Evolutionary conservation across 139 green algal genomes (phyloP).

Genomic region (Asterochloris sp.): DNA sequence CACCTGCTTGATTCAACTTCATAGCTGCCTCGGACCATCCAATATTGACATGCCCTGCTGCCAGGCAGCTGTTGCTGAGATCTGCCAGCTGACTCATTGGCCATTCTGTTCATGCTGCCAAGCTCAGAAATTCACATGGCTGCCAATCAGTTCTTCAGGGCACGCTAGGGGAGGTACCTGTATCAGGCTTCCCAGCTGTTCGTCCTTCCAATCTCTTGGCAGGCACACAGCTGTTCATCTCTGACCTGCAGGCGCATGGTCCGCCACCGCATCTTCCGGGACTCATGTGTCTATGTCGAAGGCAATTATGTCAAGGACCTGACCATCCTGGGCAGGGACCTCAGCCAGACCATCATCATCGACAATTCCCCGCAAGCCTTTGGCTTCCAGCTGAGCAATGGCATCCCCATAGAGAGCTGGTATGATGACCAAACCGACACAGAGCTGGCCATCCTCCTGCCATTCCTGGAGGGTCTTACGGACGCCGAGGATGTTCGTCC

Average conservation of each 20-base stretch:
- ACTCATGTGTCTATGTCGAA: conserved; percentile 88
- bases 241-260: conserved; percentile 50
- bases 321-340: conserved; percentile 83
- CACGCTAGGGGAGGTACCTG: background rate
- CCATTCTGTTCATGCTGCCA: background rate
- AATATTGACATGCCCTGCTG: too few species aligned
- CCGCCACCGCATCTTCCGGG: conserved; percentile 87
- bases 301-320: conserved; percentile 93
- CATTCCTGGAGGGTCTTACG: conserved; percentile 82
- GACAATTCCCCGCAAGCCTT: conserved; percentile 92
- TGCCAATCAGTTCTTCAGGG: too few species aligned
- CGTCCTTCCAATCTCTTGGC: background rate
- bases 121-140: too few species aligned
- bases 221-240: background rate
- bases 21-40: too few species aligned
- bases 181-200: background rate
- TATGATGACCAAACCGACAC: conserved; percentile 84
- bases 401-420: conserved; percentile 94
- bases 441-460: conserved; percentile 83
- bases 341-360: conserved; percentile 84
- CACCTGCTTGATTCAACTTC: too few species aligned
- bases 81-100: too few species aligned
- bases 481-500: conserved; percentile 69
- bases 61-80: too few species aligned
- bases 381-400: conserved; percentile 88